A percentile compares a stretch with the other conserved stretches of the same genome.
phyloP scores from a whole-genome alignment of 768 basidiomycete genomes.

The Suillus brevipes region DNA sequence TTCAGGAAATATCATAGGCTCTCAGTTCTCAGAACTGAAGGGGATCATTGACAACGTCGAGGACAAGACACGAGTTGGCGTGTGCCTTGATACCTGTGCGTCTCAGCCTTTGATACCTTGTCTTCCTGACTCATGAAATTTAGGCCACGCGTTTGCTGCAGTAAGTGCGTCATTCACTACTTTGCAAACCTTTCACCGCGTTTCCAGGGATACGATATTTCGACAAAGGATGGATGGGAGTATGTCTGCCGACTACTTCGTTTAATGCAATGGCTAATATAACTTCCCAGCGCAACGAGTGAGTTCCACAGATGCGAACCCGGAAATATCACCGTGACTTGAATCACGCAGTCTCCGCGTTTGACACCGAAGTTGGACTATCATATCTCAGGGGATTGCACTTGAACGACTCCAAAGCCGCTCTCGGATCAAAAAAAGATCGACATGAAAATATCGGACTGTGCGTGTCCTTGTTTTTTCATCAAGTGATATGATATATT shows the following conservation, averaged over 20 bases:
- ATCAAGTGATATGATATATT: not conserved
- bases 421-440: conserved; percentile 65
- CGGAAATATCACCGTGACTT: too few species aligned
- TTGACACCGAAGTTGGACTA: conserved; percentile 69
- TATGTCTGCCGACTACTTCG: conserved; percentile 37
- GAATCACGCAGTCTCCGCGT: conserved; percentile 50
- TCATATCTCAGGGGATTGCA: conserved; percentile 81
- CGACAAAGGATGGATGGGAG: conserved; percentile 71
- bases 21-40: conserved; percentile 64
- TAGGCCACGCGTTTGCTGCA: conserved; percentile 79
- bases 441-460: conserved; percentile 84
- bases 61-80: conserved; percentile 74
- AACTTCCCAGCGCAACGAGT: conserved; percentile 25
- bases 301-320: conserved; percentile 7
- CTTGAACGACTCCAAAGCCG: conserved; percentile 78
- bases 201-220: conserved; percentile 74
- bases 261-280: not conserved
- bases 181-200: not conserved
- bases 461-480: conserved; percentile 41
- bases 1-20: conserved; percentile 75
- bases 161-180: conserved; percentile 37
- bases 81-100: conserved; percentile 85
- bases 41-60: conserved; percentile 69
- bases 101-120: conserved; percentile 1
- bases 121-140: not conserved